Evolutionary conservation across 345 rosid species (phyloP).

Genomic region (Camelina hispida): DNA sequence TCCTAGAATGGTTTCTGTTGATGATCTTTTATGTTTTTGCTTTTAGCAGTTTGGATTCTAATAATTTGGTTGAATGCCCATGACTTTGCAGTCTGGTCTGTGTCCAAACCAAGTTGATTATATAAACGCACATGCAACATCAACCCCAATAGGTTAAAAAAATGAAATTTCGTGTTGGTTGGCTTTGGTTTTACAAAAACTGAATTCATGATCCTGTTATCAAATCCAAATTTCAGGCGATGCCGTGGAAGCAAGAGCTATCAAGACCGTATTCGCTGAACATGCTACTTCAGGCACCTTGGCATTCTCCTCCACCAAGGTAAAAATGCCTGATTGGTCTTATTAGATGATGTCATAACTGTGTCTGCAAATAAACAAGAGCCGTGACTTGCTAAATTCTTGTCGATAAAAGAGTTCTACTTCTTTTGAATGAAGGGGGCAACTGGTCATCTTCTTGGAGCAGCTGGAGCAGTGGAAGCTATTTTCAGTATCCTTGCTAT

Average conservation of each 20-base stretch:
- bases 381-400: neutral
- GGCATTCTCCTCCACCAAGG: constrained; percentile 96
- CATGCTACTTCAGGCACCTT: constrained; percentile 81
- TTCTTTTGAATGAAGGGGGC: constrained; percentile 65
- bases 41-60: constrained; percentile 25
- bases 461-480: constrained; percentile 96
- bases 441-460: constrained; percentile 97
- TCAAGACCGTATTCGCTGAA: constrained; percentile 69
- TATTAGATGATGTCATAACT: constrained; percentile 1
- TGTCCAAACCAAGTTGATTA: constrained; percentile 81
- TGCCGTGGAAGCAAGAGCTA: constrained; percentile 82
- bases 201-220: constrained; percentile 4
- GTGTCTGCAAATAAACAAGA: neutral
- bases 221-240: constrained; percentile 60
- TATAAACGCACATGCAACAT: constrained; percentile 94
- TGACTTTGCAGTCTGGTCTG: constrained; percentile 72
- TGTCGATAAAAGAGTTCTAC: neutral
- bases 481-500: constrained; percentile 79
- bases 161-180: constrained; percentile 31
- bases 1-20: constrained; percentile 17
- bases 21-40: constrained; percentile 4
- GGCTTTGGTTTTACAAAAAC: constrained; percentile 7
- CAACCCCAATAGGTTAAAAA: constrained; percentile 81
- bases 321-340: constrained; percentile 32
- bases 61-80: constrained; percentile 27